Evolutionary conservation across 1,284 basidiomycete genomes (phyloP), one percentile per base, ranked within the genome.

Genomic region (Amylostereum chailletii): DNA sequence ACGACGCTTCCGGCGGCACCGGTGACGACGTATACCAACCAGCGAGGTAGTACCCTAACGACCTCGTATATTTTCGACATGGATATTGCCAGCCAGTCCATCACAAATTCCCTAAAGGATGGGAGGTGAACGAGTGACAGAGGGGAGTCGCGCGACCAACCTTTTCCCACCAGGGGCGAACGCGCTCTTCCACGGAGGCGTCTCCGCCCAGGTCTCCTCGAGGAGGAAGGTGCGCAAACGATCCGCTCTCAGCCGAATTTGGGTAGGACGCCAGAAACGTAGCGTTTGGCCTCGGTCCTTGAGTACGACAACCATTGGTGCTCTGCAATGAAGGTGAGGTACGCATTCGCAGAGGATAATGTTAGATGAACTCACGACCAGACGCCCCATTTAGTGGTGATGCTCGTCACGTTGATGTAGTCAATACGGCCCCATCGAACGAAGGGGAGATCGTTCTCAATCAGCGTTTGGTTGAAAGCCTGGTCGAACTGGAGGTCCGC

Each of bases 361-460:
- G 8, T 39, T 10, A 38, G 48, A 19, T 34, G 26, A 57, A 19
- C 83, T 54, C 61, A 89, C 88, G 77, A 75, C 88, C 88, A 90
- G 46, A 90, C 65, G 39, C 61, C 71, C 87, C 87, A 90, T 60
- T 85, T 86, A 3, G 86, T 89, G 41, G 87, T 90, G 55, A 90
- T 63, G 48, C 71, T 67, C 2, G 88, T 90, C 53, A 90, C 88
- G 53, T 85, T 81, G 55, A 89, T 66, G 62, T 90, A 90, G 67
- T 90, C 86, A 51, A 90, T 81, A 51, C 88, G 79, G 45, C 77
- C 87, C 76, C 83, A 90, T 48, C 76, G 78, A 45, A 90, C 76
- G 60, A 87, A 62, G 0, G 78, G 78, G 30, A 89, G 67, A 61
- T 86, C 86, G 6, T 71, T 73, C n/a, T 72, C 75, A 19, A 77